These are phyloP conservation scores for Oryza australiensis DNA, from an alignment of 176 grass and related monocot genomes.

Conservation along the genomic window DNA sequence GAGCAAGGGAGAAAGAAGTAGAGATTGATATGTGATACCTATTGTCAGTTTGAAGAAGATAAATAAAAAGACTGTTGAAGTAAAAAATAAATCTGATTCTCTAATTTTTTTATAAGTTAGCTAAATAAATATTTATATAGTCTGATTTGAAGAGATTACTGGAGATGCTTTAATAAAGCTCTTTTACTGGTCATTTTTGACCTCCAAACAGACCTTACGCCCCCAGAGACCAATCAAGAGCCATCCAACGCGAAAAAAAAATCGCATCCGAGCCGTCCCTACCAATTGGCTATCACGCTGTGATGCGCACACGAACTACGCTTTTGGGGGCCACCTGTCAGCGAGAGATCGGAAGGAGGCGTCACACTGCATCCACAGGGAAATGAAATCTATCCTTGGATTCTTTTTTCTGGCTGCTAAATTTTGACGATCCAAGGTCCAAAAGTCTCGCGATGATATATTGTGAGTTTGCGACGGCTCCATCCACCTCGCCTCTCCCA, in stretches of 20 bases:
- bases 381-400: background rate
- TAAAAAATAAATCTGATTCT: too few relatives aligned
- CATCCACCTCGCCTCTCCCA: background rate
- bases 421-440: conserved; percentile 3
- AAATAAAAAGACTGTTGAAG: too few relatives aligned
- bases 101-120: too few relatives aligned
- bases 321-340: background rate
- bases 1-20: too few relatives aligned
- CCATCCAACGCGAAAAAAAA: background rate
- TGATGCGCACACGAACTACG: background rate
- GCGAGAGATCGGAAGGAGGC: background rate
- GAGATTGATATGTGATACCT: too few relatives aligned
- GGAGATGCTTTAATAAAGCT: too few relatives aligned
- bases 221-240: conserved; percentile 29
- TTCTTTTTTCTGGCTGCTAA: background rate
- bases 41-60: too few relatives aligned
- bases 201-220: background rate
- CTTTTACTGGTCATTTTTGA: background rate
- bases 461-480: too few relatives aligned
- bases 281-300: conserved; percentile 1
- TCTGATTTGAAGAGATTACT: too few relatives aligned
- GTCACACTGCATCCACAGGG: background rate
- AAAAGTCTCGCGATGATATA: background rate
- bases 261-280: conserved; percentile 1
- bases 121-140: too few relatives aligned